Evolutionary conservation across 2,329 filamentous ascomycete species (phyloP).

Genomic region (Aspergillus thermomutatus): DNA sequence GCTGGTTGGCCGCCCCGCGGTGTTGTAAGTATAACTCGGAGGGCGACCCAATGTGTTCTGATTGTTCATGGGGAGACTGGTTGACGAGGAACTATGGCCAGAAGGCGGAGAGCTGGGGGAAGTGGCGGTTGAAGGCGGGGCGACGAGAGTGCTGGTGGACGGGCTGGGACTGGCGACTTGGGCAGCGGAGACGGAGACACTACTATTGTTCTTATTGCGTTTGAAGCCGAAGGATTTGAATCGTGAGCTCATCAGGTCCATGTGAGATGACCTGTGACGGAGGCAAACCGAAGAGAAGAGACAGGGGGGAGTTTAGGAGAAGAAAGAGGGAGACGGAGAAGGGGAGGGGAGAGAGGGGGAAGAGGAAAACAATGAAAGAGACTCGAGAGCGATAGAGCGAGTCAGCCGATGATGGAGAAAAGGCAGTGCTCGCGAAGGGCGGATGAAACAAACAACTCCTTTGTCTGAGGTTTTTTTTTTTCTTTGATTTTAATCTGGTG

Average conservation of each 20-base stretch:
- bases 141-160: slow-evolving; percentile 27
- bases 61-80: slow-evolving; percentile 55
- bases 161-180: slow-evolving; percentile 5
- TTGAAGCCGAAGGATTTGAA: slow-evolving; percentile 51
- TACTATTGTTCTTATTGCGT: slow-evolving; percentile 49
- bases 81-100: slow-evolving; percentile 44
- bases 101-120: slow-evolving; percentile 36
- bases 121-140: slow-evolving; percentile 34
- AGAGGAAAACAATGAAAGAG: slow-evolving; percentile 3
- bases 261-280: slow-evolving; percentile 26
- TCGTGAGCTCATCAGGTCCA: slow-evolving; percentile 52
- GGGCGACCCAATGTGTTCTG: slow-evolving; percentile 57
- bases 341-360: slow-evolving; percentile 16
- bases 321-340: slow-evolving; percentile 9
- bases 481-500: not conserved
- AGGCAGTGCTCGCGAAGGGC: slow-evolving; percentile 8
- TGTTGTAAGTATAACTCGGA: slow-evolving; percentile 60
- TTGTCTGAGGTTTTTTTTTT: not conserved
- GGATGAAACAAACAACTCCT: not conserved
- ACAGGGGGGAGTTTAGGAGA: slow-evolving; percentile 5
- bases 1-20: slow-evolving; percentile 51
- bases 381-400: no score
- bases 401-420: slow-evolving; percentile 12
- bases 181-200: slow-evolving; percentile 17
- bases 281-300: slow-evolving; percentile 9